Evolutionary conservation across 73 alveolate species (phyloP), one percentile per base, ranked within the genome.

Genomic region (Paramecium caudatum): DNA sequence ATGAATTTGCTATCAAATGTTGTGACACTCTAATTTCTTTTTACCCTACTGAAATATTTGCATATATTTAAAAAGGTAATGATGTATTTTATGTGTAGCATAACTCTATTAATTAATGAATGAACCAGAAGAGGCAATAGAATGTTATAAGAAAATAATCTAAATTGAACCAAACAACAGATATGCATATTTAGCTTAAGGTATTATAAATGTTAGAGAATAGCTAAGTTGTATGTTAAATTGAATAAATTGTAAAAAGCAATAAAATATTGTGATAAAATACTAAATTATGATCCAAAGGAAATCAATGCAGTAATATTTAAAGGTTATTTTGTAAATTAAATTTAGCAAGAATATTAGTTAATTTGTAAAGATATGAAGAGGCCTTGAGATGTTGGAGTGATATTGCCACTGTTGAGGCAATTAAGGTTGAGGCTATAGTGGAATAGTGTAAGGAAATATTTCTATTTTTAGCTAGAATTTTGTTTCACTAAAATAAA

Each of bases 1-100:
- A 27, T 55, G 80, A 55, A 55, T 55, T 55, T 16, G 80, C 80
- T 55, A 16, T 55, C 12, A 55, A 55, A 55, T 55, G 80, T 55
- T 55, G 80, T 27, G 80, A 55, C n/a, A 27, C 23, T 27, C 6
- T 55, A 55, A 27, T 55, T 8, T 27, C n/a, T 27, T 55, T 55
- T 55, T 37, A 55, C 30, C 80, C 80, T 1, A 27, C 23, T 55
- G 80, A 55, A 55, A 55, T 27, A 25, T 55, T 27, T 55, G 80
- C 45, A 1, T 55, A 55, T 55, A 27, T 55, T 27, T 3, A 55
- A 55, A 55, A 55, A 55, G 80, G 80, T 55, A 15, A 2, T 9
- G 8, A 10, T 1, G 2, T 55, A 10, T 1, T 12, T 7, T 10
- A 23, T 55, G 23, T 21, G 3, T 55, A 55, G 80, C 80, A 19